Conservation (phyloP, 2,329 filamentous ascomycete species). For the Cadophora gregata region DNA sequence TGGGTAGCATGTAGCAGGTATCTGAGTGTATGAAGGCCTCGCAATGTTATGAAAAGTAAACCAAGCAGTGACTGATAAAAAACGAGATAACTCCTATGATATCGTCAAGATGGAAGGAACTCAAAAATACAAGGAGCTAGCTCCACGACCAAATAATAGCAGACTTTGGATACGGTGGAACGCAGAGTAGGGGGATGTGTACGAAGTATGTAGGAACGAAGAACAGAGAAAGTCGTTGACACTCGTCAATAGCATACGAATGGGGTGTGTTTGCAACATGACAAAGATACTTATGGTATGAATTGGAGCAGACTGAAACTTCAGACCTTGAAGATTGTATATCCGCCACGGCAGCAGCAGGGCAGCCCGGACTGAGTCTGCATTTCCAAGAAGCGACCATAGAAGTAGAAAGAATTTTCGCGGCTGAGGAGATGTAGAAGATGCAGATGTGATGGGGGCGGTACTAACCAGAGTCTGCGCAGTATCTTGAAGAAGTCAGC, state of each 20-base stretch:
- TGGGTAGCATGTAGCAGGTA: too few species aligned
- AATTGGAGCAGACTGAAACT: constrained; percentile 1
- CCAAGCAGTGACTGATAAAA: background rate
- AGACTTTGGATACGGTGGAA: too few species aligned
- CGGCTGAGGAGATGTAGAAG: background rate
- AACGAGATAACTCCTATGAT: background rate
- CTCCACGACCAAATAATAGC: too few species aligned
- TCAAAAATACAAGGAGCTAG: too few species aligned
- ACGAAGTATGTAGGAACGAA: too few species aligned
- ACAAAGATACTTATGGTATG: background rate
- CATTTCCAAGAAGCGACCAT: background rate
- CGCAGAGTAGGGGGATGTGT: too few species aligned
- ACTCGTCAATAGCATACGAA: too few species aligned
- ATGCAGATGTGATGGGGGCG: background rate
- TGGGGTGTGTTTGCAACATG: too few species aligned
- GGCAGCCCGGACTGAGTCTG: background rate
- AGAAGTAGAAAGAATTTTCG: background rate
- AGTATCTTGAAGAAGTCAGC: constrained; percentile 11
- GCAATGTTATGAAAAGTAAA: background rate
- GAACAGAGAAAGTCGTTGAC: too few species aligned
- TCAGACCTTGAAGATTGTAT: background rate
- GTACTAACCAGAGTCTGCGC: constrained; percentile 11
- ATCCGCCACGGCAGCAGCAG: background rate
- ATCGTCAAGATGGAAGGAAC: background rate
- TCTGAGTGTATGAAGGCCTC: background rate